Evolutionary conservation across 2,329 filamentous ascomycete genomes (phyloP), one percentile per base, ranked within the genome.

Genomic region (Cryoendolithus antarcticus): DNA sequence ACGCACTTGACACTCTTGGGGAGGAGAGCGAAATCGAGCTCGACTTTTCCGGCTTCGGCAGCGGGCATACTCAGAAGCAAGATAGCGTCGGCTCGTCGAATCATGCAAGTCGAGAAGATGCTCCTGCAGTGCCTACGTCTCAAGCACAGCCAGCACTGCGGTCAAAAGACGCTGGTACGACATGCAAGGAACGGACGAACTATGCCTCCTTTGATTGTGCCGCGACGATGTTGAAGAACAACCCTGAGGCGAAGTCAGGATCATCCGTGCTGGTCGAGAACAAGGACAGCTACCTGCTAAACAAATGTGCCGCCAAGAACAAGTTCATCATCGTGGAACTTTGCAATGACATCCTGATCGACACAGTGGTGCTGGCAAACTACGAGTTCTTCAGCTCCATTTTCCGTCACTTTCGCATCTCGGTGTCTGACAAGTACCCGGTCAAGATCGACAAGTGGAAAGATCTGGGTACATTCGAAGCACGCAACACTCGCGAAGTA

Each of bases 361-460:
- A 98, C 57, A 98, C 91, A 0, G 71, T 98, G 31, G 91, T 96
- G n/a, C 71, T 98, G 39, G 91, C 89, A 45, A 98, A 98, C 59
- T 98, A 93, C 53, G 91, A 98, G 60, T 98, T 98, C 67, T 98
- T 98, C 67, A 94, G 86, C 40, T 95, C 86, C 57, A 95, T 93
- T 73, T 83, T 96, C 51, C 81, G 86, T 38, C 82, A 80, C 35
- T 95, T 98, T 59, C 75, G 83, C 37, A 77, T 96, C 49, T 93
- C 85, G 57, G 89, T 95, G 35, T 93, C 88, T 42, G 91, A 96
- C 63, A 78, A 86, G 41, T 96, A 95, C 60, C 91, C 91, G 1
- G 83, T 91, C 39, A 96, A 95, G 61, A 62, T 75, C 40, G 88
- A 94, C 36, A 85, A 91, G 50, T 98, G 91, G 91, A 86, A 81